These are phyloP conservation scores for Fusarium denticulatum DNA, from an alignment of 2,329 filamentous ascomycete genomes.

Conservation along the genomic window DNA sequence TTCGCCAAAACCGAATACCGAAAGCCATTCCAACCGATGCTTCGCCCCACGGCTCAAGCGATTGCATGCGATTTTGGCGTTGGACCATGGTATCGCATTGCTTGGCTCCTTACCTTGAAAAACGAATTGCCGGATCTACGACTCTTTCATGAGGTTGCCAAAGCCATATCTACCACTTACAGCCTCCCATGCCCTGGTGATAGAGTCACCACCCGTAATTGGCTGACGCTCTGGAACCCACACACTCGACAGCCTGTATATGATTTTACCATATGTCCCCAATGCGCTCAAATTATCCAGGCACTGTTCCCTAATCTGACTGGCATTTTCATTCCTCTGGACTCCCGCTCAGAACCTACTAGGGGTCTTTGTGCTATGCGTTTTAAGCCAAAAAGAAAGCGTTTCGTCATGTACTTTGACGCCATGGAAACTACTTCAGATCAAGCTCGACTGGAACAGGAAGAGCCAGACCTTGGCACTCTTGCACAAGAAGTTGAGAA, in stretches of 20 bases:
- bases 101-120: slow-evolving; percentile 82
- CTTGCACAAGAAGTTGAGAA: slow-evolving; percentile 73
- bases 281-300: slow-evolving; percentile 78
- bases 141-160: slow-evolving; percentile 75
- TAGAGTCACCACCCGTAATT: slow-evolving; percentile 66
- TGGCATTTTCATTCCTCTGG: slow-evolving; percentile 69
- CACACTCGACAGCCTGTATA: slow-evolving; percentile 70
- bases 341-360: slow-evolving; percentile 57
- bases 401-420: slow-evolving; percentile 70
- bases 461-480: slow-evolving; percentile 65
- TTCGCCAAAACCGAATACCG: slow-evolving; percentile 76
- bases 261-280: slow-evolving; percentile 79
- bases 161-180: slow-evolving; percentile 60
- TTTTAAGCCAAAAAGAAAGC: slow-evolving; percentile 60
- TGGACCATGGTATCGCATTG: slow-evolving; percentile 82
- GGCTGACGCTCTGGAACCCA: slow-evolving; percentile 80
- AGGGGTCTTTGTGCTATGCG: slow-evolving; percentile 75
- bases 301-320: slow-evolving; percentile 77
- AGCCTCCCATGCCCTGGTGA: slow-evolving; percentile 67
- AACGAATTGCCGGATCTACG: slow-evolving; percentile 72
- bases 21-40: slow-evolving; percentile 68
- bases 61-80: slow-evolving; percentile 82
- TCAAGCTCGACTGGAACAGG: slow-evolving; percentile 55
- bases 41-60: slow-evolving; percentile 65
- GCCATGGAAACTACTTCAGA: slow-evolving; percentile 67